phyloP scores from a whole-genome alignment of 164 flowering plant genomes.

The Annona squamosa region DNA sequence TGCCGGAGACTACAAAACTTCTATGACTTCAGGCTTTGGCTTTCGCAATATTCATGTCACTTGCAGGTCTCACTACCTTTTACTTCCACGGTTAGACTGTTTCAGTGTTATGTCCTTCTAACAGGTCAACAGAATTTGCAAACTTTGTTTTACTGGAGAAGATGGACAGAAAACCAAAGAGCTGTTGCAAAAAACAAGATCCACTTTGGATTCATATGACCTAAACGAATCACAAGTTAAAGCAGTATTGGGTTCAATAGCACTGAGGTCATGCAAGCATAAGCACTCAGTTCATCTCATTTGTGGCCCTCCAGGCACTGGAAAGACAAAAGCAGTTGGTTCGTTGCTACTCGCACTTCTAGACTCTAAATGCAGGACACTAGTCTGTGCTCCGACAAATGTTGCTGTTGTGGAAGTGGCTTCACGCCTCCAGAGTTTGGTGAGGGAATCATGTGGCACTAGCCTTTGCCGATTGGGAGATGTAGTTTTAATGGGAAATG shows the following conservation, averaged over 20 bases:
- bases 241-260: conserved; percentile 38
- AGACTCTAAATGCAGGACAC: conserved; percentile 32
- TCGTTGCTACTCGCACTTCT: conserved; percentile 34
- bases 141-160: neutral
- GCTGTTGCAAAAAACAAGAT: neutral
- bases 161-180: neutral
- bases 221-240: conserved; percentile 52
- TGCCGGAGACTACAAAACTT: too few relatives aligned
- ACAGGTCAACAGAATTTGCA: neutral
- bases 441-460: conserved; percentile 16
- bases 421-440: conserved; percentile 37
- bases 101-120: neutral
- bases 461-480: conserved; percentile 36
- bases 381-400: conserved; percentile 73
- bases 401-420: conserved; percentile 56
- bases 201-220: neutral
- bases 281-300: conserved; percentile 42
- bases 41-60: neutral
- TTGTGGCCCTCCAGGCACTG: conserved; percentile 90
- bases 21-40: neutral
- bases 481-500: conserved; percentile 59
- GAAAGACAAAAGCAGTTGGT: conserved; percentile 62
- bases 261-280: conserved; percentile 23
- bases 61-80: neutral
- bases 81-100: neutral